phyloP scores from a whole-genome alignment of 352 stramenopile genomes.

The Globisporangium recalcitrans region DNA sequence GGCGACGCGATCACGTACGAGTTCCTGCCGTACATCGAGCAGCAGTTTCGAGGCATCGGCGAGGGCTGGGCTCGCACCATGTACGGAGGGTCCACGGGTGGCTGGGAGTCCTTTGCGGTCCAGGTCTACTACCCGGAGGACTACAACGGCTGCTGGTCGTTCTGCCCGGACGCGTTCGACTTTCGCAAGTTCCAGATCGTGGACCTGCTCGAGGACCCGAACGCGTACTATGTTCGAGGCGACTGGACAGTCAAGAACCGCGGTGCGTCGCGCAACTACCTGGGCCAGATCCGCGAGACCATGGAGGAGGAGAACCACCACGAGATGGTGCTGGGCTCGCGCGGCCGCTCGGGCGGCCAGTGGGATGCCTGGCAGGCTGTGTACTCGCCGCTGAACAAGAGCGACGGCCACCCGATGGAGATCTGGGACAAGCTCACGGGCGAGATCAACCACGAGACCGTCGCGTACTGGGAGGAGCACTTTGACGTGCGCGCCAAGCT shows the following conservation, averaged over 20 bases:
- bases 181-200: constrained; percentile 75
- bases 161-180: constrained; percentile 71
- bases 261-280: constrained; percentile 51
- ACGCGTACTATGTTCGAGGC: constrained; percentile 60
- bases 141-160: constrained; percentile 81
- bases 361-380: constrained; percentile 76
- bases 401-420: constrained; percentile 47
- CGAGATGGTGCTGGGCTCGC: constrained; percentile 54
- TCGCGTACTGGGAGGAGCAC: constrained; percentile 63
- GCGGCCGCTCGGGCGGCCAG: constrained; percentile 59
- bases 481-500: constrained; percentile 66
- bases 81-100: constrained; percentile 70
- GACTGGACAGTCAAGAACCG: constrained; percentile 75
- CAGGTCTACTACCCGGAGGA: constrained; percentile 74
- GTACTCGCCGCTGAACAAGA: constrained; percentile 58
- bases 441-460: constrained; percentile 48
- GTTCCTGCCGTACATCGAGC: constrained; percentile 62
- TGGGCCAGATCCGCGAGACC: constrained; percentile 60
- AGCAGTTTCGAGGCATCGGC: constrained; percentile 55
- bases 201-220: constrained; percentile 51
- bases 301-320: constrained; percentile 79
- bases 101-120: constrained; percentile 68
- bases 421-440: constrained; percentile 71
- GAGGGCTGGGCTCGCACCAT: constrained; percentile 64
- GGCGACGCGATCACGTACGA: constrained; percentile 73